Evolutionary conservation across 441 rosid species (phyloP), one percentile per base, ranked within the genome.

Genomic region (Jatropha podagrica): DNA sequence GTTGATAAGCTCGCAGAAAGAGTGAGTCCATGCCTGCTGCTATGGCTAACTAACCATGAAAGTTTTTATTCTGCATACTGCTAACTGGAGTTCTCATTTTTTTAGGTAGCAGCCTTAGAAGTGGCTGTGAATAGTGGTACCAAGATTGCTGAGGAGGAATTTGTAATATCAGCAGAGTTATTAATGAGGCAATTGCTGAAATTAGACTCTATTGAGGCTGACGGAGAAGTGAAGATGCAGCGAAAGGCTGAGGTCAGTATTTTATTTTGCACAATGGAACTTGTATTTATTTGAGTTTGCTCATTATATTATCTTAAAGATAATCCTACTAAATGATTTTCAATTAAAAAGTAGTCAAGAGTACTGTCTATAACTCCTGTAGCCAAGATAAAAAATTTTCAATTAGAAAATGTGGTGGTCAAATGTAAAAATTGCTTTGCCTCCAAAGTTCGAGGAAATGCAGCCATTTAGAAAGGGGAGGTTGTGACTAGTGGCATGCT

Each of bases 151-250:
- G 85, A 75, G 5, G 75, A 86, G 82, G 97, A 95, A 79, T 90
- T 92, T 78, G 91, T 72, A 58, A 71, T 81, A 60, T 70, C 89
- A 15, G 82, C 95, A 4, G 98, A 95, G 88, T 83, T 95, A 78
- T 92, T 95, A 18, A 93, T 95, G 99, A 90, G 85, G 76, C 90
- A 89, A 82, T 68, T 95, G 85, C 93, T 93, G 75, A 92, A 90
- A 78, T 78, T 95, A 86, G 99, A 95, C 78, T 77, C 87, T 17
- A 87, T 93, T 55, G 85, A 84, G 83, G 99, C 98, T n/a, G 93
- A 88, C 76, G 99, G 98, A 55, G 95, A 93, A 81, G 95, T 94
- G 49, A 90, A 81, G 82, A 5, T 83, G 69, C 95, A 82, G 81
- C 86, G 98, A 41, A 95, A 86, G 85, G 90, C 96, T 65, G 97